A percentile compares a stretch with the other conserved stretches of the same genome.
phyloP scores from a whole-genome alignment of 2,329 filamentous ascomycete species.

The Curvularia eragrostidis region DNA sequence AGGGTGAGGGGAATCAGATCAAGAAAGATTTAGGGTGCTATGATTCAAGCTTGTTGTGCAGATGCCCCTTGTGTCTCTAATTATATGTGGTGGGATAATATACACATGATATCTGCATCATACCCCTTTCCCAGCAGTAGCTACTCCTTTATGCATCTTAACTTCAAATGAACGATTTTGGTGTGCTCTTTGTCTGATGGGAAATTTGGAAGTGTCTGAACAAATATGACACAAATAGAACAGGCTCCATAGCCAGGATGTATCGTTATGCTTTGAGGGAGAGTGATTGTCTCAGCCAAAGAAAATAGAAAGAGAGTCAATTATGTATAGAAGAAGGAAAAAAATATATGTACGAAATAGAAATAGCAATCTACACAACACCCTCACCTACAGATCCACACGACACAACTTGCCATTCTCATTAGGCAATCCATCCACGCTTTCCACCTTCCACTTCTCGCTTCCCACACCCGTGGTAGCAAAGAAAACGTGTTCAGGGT shows the following conservation, averaged over 20 bases:
- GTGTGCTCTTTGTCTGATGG: not conserved
- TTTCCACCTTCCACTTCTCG: slow-evolving; percentile 46
- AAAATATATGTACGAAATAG: not conserved
- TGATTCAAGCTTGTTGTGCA: not conserved
- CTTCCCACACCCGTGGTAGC: slow-evolving; percentile 44
- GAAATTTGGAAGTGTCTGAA: not conserved
- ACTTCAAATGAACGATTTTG: too few relatives aligned
- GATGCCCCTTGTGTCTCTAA: not conserved
- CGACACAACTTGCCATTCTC: slow-evolving; percentile 48
- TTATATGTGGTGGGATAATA: too few relatives aligned
- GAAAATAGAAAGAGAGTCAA: not conserved
- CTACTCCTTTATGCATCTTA: not conserved
- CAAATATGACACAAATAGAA: not conserved
- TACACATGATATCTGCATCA: not conserved
- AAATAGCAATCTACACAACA: not conserved
- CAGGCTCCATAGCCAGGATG: not conserved
- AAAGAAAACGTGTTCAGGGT: slow-evolving; percentile 47
- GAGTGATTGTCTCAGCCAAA: not conserved
- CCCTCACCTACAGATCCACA: slow-evolving; percentile 13
- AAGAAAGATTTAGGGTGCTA: too few relatives aligned
- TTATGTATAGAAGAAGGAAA: not conserved
- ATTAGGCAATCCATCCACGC: slow-evolving; percentile 43
- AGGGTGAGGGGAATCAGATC: too few relatives aligned
- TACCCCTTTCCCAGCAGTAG: not conserved
- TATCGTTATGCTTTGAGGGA: not conserved